Percentiles rank a stretch among this genome's conserved stretches.
These are phyloP conservation scores for Boletus sensibilis DNA, from an alignment of 768 basidiomycete species.

Conservation along the genomic window DNA sequence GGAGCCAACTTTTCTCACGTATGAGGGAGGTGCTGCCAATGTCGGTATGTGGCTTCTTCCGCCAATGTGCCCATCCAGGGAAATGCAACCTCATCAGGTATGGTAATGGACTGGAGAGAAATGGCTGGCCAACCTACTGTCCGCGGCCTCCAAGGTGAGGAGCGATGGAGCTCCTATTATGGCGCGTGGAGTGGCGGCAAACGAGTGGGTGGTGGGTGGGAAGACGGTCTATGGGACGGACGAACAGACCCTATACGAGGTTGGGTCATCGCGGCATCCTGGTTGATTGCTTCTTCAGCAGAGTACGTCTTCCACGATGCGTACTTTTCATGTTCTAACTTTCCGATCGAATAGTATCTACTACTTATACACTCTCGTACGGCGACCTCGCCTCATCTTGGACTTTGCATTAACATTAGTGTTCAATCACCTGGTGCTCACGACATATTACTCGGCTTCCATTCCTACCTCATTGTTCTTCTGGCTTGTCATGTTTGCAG, in stretches of 20 bases:
- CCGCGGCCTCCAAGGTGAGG: conserved; percentile 58
- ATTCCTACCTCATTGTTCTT: conserved; percentile 90
- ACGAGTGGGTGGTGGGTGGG: conserved; percentile 58
- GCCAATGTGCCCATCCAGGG: not conserved
- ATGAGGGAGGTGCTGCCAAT: conserved; percentile 79
- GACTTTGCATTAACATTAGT: conserved; percentile 91
- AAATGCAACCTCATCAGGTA: conserved; percentile 44
- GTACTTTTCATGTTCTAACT: conserved; percentile 5
- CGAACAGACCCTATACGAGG: conserved; percentile 76
- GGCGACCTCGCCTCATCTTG: conserved; percentile 89
- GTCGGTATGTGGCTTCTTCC: conserved; percentile 51
- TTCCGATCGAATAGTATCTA: conserved; percentile 47
- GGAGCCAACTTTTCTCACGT: conserved; percentile 62
- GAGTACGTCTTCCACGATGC: conserved; percentile 64
- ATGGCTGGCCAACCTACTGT: conserved; percentile 86
- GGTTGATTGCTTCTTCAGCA: conserved; percentile 77
- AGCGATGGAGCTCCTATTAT: conserved; percentile 62
- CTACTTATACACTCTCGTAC: conserved; percentile 83
- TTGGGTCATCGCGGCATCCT: conserved; percentile 88
- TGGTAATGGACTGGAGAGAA: conserved; percentile 98
- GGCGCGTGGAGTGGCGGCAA: conserved; percentile 83
- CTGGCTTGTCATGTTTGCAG: conserved; percentile 77
- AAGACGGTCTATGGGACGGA: conserved; percentile 58
- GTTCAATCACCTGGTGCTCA: conserved; percentile 90
- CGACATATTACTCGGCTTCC: conserved; percentile 71